These are phyloP conservation scores for Mortierella sp. DNA, from an alignment of 371 early-diverging fungal genomes.

Conservation along the genomic window DNA sequence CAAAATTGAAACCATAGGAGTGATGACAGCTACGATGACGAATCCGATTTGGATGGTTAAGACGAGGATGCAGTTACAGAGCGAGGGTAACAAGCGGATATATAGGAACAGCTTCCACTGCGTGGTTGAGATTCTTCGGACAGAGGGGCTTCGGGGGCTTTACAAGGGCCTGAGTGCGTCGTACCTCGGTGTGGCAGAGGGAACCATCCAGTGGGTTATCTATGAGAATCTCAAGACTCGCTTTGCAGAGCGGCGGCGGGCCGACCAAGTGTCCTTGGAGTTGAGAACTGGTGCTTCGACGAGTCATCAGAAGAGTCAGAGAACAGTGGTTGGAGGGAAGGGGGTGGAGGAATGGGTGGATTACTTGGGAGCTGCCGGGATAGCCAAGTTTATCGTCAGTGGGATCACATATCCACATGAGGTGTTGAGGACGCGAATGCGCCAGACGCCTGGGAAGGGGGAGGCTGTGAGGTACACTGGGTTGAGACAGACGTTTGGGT, in stretches of 20 bases:
- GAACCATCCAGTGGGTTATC: slow-evolving; percentile 94
- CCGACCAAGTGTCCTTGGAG: slow-evolving; percentile 11
- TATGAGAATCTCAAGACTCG: slow-evolving; percentile 91
- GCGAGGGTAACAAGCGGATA: slow-evolving; percentile 55
- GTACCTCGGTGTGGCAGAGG: slow-evolving; percentile 89
- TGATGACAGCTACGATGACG: slow-evolving; percentile 84
- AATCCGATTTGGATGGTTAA: slow-evolving; percentile 98
- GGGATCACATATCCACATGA: slow-evolving; percentile 90
- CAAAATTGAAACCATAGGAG: slow-evolving; percentile 47
- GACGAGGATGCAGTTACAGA: slow-evolving; percentile 93
- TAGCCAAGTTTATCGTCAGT: slow-evolving; percentile 91
- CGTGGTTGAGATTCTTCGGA: slow-evolving; percentile 69
- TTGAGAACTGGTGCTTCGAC: no score
- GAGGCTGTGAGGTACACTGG: slow-evolving; percentile 83
- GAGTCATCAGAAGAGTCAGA: background rate
- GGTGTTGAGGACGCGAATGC: slow-evolving; percentile 89
- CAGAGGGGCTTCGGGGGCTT: slow-evolving; percentile 88
- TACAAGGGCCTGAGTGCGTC: slow-evolving; percentile 95
- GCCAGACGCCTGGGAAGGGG: slow-evolving; percentile 75
- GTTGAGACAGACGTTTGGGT: slow-evolving; percentile 75
- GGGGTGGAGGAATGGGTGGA: slow-evolving; percentile 76
- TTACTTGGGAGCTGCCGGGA: slow-evolving; percentile 86
- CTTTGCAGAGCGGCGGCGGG: slow-evolving; percentile 33
- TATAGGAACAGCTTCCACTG: slow-evolving; percentile 89
- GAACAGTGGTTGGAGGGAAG: slow-evolving; percentile 31